Base-by-base conservation (phyloP, 441 rosid species). In the Brassica balearica region DNA sequence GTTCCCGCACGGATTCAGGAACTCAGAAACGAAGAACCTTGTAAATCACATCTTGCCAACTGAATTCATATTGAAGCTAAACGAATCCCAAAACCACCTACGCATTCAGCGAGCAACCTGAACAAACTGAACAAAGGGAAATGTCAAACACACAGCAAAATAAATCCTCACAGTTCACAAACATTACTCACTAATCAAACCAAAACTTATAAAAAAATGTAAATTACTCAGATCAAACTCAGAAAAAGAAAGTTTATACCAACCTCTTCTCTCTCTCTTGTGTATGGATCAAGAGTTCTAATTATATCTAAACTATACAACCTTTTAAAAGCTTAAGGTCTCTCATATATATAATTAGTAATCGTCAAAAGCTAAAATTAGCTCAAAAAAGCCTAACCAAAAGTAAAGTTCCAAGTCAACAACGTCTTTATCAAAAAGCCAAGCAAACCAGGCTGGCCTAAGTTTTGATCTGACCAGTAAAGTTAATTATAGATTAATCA, bases 1-100 rank as follows among this genome's bases (percentile, higher is more conserved):
- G 83, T 80, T 71, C 83, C 83, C 71, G 83, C 70, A 66, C 83
- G 77, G 83, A 65, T 75, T 79, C 83, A 80, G 83, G 83, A 80
- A 80, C 83, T 75, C 60, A 17, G 61, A 62, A 75, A 56, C 19
- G 65, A 64, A 64, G 68, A 25, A 60, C 59, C 5, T 34, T 60
- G 29, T 80, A 75, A 80, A 68, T 80, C 65, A 80, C 83, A 80
- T 80, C 80, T 71, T 75, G 80, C 69, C 83, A 34, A 48, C 2
- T 22, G 72, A 15, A 17, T 75, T 75, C 59, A 75, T 75, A 59
- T 17, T 0, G 65, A 46, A 32, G 27, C 11, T 60, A 14, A 32
- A 10, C 36, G 20, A 60, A 65, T 11, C 56, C 72, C 19, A 46
- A 75, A 51, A 75, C 68, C 69, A 65, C 73, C 69, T 58, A 75